These are phyloP conservation scores for Xanthoconium separans DNA, from an alignment of 1,284 basidiomycete genomes.

Conservation along the genomic window DNA sequence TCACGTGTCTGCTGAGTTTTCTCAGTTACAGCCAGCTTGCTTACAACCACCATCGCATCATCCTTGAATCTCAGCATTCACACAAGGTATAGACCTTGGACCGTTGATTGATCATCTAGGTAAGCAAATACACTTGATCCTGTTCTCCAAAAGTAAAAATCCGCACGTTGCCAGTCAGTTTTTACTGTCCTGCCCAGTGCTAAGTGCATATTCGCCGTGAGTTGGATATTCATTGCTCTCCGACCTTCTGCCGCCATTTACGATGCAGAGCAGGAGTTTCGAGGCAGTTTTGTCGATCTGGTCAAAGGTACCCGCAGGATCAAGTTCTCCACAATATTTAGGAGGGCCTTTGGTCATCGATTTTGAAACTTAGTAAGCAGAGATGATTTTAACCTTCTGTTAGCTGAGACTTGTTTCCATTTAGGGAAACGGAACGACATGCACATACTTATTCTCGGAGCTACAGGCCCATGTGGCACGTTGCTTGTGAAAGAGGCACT, in stretches of 20 bases:
- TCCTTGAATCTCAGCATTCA: background rate
- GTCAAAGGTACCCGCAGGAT: conserved; percentile 1
- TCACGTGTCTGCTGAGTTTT: no score
- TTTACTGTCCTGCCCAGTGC: background rate
- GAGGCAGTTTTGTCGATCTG: background rate
- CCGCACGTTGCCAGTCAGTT: background rate
- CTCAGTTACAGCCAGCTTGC: no score
- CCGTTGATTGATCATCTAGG: background rate
- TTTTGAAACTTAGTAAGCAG: conserved; percentile 2
- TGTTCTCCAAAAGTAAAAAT: background rate
- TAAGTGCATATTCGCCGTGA: background rate
- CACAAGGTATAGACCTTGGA: background rate
- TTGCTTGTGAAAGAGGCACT: conserved; percentile 54
- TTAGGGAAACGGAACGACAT: conserved; percentile 19
- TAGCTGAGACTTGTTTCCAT: background rate
- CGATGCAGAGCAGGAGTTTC: background rate
- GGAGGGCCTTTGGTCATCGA: background rate
- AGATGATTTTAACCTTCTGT: background rate
- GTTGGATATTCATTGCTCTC: background rate
- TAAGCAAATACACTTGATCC: background rate
- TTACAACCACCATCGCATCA: background rate
- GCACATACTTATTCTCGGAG: conserved; percentile 50
- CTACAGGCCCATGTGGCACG: conserved; percentile 58
- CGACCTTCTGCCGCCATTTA: background rate
- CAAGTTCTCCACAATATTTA: background rate